Conservation (phyloP, 2,329 filamentous ascomycete genomes). For the Metarhizium brunneum region DNA sequence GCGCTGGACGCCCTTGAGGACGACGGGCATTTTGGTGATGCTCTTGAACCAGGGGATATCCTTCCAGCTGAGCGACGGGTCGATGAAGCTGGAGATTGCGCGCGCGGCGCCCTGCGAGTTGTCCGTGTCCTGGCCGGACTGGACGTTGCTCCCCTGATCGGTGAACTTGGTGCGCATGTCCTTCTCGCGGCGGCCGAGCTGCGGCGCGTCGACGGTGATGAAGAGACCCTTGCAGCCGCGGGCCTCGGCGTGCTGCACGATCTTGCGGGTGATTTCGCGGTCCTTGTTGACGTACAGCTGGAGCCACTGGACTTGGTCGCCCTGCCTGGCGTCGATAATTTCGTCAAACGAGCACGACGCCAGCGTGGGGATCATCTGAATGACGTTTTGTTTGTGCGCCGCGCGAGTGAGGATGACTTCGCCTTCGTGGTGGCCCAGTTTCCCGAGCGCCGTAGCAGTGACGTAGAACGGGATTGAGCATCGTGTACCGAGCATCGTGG, state of each 20-base stretch:
- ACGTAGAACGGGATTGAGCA: slow-evolving; percentile 88
- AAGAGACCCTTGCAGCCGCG: slow-evolving; percentile 93
- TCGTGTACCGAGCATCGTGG: slow-evolving; percentile 87
- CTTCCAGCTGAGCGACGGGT: slow-evolving; percentile 85
- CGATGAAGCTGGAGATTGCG: slow-evolving; percentile 94
- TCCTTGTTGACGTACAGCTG: slow-evolving; percentile 98
- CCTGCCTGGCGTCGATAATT: slow-evolving; percentile 74
- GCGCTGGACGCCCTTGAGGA: slow-evolving; percentile 92
- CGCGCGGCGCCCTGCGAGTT: slow-evolving; percentile 86
- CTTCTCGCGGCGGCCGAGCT: slow-evolving; percentile 90
- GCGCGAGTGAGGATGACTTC: slow-evolving; percentile 85
- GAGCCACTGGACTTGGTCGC: slow-evolving; percentile 86
- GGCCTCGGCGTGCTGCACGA: slow-evolving; percentile 83
- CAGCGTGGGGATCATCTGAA: slow-evolving; percentile 98
- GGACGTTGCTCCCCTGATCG: slow-evolving; percentile 75
- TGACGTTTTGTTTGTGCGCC: slow-evolving; percentile 74
- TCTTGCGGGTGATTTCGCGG: slow-evolving; percentile 77
- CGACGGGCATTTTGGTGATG: slow-evolving; percentile 89
- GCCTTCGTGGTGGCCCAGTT: slow-evolving; percentile 87
- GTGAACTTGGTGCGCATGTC: slow-evolving; percentile 93
- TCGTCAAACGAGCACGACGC: slow-evolving; percentile 97
- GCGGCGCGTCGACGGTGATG: slow-evolving; percentile 96
- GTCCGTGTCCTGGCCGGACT: slow-evolving; percentile 67
- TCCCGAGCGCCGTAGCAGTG: slow-evolving; percentile 89
- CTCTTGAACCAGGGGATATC: slow-evolving; percentile 88